phyloP scores from a whole-genome alignment of 129 eudicot genomes.

The Rutidosis leptorrhynchoides region DNA sequence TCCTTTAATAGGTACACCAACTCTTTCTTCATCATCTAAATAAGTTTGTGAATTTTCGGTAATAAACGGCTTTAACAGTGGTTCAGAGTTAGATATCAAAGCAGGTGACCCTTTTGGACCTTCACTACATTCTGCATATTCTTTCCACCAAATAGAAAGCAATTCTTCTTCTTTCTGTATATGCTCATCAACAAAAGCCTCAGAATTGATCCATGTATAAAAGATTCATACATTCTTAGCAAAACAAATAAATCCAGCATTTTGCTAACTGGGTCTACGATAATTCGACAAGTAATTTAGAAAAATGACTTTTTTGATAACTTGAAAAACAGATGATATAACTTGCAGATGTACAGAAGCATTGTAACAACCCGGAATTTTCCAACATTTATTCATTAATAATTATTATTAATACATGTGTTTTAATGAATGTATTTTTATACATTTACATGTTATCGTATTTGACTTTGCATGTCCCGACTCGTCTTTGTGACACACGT shows the following conservation, averaged over 20 bases:
- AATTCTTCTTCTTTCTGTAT: constrained; percentile 83
- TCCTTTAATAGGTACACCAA: constrained; percentile 98
- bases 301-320: not conserved
- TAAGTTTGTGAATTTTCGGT: constrained; percentile 33
- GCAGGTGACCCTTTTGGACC: constrained; percentile 69
- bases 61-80: constrained; percentile 31
- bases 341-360: no score
- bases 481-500: no score
- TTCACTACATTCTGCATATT: constrained; percentile 92
- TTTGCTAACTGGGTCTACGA: constrained; percentile 1
- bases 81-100: constrained; percentile 35
- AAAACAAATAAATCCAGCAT: constrained; percentile 7
- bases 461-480: no score
- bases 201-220: constrained; percentile 2
- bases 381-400: no score
- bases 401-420: no score
- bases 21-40: constrained; percentile 75
- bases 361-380: no score
- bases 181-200: not conserved
- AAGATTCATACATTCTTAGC: not conserved
- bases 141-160: constrained; percentile 90
- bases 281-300: not conserved
- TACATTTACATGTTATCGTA: no score
- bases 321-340: constrained; percentile 8
- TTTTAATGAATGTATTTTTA: no score